Conservation (phyloP, 2,329 filamentous ascomycete genomes). For the Exophiala mesophila region DNA sequence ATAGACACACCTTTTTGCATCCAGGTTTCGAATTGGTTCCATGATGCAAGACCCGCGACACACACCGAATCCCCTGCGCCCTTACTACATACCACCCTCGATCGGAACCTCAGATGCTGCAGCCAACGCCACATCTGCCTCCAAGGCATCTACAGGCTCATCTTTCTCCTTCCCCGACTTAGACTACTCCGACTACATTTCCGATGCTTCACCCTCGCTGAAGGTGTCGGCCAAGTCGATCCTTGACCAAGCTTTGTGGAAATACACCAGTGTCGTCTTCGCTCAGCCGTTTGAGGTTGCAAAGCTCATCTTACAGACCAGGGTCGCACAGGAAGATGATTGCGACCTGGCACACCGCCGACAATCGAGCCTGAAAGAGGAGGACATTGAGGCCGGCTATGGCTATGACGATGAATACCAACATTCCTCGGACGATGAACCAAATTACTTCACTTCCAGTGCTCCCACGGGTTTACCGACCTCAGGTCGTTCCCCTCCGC, state of each 20-base stretch:
- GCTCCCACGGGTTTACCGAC: slow-evolving; percentile 23
- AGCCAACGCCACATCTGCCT: slow-evolving; percentile 34
- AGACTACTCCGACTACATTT: slow-evolving; percentile 83
- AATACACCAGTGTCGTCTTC: slow-evolving; percentile 82
- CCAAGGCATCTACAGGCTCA: slow-evolving; percentile 36
- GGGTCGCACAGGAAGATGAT: slow-evolving; percentile 39
- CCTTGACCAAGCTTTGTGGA: slow-evolving; percentile 81
- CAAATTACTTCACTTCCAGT: slow-evolving; percentile 53
- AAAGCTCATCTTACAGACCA: slow-evolving; percentile 84
- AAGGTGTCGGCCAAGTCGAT: slow-evolving; percentile 71
- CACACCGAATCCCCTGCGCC: slow-evolving; percentile 54
- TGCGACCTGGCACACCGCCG: slow-evolving; percentile 20
- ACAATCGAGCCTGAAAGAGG: slow-evolving; percentile 7
- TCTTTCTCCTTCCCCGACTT: slow-evolving; percentile 64
- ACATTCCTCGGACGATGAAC: slow-evolving; percentile 27
- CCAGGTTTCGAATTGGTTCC: background rate
- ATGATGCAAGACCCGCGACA: slow-evolving; percentile 32
- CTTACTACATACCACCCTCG: slow-evolving; percentile 61
- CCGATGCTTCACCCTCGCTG: slow-evolving; percentile 68
- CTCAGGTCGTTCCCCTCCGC: slow-evolving; percentile 38
- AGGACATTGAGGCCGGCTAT: slow-evolving; percentile 30
- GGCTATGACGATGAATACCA: slow-evolving; percentile 34
- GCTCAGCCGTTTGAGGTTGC: slow-evolving; percentile 96
- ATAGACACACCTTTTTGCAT: too few species aligned
- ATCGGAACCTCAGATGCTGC: slow-evolving; percentile 51